Evolutionary conservation across 2,329 filamentous ascomycete species (phyloP).

Genomic region (Cryphonectria radicalis): DNA sequence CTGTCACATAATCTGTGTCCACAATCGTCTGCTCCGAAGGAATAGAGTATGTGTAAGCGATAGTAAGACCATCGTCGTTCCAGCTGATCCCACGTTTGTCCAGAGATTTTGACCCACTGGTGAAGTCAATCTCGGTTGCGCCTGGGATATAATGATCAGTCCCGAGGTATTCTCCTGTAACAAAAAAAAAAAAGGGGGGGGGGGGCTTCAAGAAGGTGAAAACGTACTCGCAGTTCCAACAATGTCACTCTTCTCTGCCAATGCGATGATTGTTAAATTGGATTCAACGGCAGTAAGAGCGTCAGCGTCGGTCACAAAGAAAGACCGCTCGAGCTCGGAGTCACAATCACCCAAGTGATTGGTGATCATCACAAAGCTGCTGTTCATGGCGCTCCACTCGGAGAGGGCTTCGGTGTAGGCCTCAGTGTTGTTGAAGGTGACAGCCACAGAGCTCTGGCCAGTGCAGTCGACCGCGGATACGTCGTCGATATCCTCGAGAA

Average conservation of each 20-base stretch:
- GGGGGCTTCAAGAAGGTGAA: too few species aligned
- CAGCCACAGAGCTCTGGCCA: conserved; percentile 48
- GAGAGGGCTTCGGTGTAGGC: conserved; percentile 32
- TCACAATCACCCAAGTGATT: conserved; percentile 35
- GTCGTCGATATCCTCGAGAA: conserved; percentile 45
- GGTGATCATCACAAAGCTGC: conserved; percentile 34
- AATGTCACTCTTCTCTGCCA: conserved; percentile 34
- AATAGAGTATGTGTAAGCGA: conserved; percentile 32
- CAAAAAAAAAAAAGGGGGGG: too few species aligned
- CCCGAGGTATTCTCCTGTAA: neutral
- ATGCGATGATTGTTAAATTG: conserved; percentile 31
- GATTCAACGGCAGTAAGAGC: conserved; percentile 22
- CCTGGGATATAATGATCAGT: neutral
- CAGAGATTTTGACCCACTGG: conserved; percentile 28
- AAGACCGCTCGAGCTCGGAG: conserved; percentile 31
- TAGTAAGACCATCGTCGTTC: conserved; percentile 32
- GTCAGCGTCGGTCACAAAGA: conserved; percentile 33
- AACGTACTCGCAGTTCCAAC: conserved; percentile 30
- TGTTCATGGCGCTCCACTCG: conserved; percentile 30
- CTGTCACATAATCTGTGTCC: conserved; percentile 30
- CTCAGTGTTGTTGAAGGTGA: conserved; percentile 32
- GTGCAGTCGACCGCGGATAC: conserved; percentile 60
- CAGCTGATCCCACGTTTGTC: conserved; percentile 32
- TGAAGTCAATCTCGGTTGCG: conserved; percentile 32
- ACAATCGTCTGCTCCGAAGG: conserved; percentile 30